phyloP scores from a whole-genome alignment of 306 rosid genomes.

The Medicago lupulina region DNA sequence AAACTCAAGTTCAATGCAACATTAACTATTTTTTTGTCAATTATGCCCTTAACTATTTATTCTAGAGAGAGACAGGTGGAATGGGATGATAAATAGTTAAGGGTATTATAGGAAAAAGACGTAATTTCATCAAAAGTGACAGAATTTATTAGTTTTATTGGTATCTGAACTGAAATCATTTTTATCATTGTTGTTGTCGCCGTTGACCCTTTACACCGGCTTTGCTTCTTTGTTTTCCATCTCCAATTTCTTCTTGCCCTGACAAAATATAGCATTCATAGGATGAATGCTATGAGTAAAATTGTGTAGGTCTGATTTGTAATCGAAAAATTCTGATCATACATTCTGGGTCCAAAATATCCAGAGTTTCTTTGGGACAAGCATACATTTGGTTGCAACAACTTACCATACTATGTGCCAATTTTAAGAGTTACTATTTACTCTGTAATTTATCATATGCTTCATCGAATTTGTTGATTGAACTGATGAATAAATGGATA shows the following conservation, averaged over 20 bases:
- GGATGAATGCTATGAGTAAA: background rate
- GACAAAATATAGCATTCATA: conserved; percentile 5
- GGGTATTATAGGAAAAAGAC: too few species aligned
- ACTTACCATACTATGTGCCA: too few species aligned
- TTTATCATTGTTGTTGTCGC: conserved; percentile 6
- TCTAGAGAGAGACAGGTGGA: too few species aligned
- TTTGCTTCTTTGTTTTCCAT: conserved; percentile 33
- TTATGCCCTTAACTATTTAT: too few species aligned
- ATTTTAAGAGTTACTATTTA: too few species aligned
- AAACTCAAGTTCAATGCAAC: too few species aligned
- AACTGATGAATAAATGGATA: conserved; percentile 30
- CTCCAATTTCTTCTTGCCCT: conserved; percentile 22
- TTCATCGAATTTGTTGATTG: conserved; percentile 2
- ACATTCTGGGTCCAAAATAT: background rate
- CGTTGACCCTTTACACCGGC: background rate
- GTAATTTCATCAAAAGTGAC: too few species aligned
- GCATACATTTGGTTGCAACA: background rate
- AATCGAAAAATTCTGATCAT: background rate
- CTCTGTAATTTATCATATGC: conserved; percentile 24
- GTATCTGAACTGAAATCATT: conserved; percentile 1
- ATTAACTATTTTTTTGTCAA: too few species aligned
- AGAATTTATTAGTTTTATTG: too few species aligned
- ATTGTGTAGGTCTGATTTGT: background rate
- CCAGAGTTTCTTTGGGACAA: background rate
- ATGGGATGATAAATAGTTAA: too few species aligned